A percentile compares a stretch with the other conserved stretches of the same genome.
Conservation (phyloP, 805 yeast species). For the Wickerhamomyces tratensis region DNA sequence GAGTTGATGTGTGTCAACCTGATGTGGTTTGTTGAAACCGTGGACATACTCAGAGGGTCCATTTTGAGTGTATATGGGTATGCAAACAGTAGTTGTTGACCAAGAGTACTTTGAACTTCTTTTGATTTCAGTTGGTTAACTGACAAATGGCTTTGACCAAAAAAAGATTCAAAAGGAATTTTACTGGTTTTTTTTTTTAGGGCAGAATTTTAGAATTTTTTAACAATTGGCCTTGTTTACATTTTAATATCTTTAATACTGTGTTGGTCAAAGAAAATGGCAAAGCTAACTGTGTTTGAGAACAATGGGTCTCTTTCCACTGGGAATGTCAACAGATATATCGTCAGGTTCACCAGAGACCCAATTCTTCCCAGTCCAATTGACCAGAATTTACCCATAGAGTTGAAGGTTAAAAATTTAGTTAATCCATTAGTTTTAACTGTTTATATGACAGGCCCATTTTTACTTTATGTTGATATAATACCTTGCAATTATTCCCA, state of each 20-base stretch:
- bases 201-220: slow-evolving; percentile 10
- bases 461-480: slow-evolving; percentile 74
- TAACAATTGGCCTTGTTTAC: not conserved
- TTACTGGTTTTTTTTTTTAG: slow-evolving; percentile 2
- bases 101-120: too few relatives aligned
- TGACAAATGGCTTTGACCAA: not conserved
- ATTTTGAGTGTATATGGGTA: too few relatives aligned
- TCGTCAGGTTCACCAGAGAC: not conserved
- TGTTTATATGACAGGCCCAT: slow-evolving; percentile 85
- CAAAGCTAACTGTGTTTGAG: too few relatives aligned
- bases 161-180: not conserved
- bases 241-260: too few relatives aligned
- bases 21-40: not conserved
- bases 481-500: slow-evolving; percentile 56
- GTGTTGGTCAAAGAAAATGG: too few relatives aligned
- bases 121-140: too few relatives aligned
- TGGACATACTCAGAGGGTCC: not conserved
- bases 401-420: too few relatives aligned
- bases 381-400: too few relatives aligned
- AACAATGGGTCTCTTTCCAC: slow-evolving; percentile 2
- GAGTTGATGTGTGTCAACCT: not conserved
- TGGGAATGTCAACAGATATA: slow-evolving; percentile 13
- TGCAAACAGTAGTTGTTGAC: too few relatives aligned
- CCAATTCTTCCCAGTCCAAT: not conserved
- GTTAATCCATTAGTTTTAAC: slow-evolving; percentile 41